Conservation (phyloP, 2,329 filamentous ascomycete species). For the Pyricularia sp. region DNA sequence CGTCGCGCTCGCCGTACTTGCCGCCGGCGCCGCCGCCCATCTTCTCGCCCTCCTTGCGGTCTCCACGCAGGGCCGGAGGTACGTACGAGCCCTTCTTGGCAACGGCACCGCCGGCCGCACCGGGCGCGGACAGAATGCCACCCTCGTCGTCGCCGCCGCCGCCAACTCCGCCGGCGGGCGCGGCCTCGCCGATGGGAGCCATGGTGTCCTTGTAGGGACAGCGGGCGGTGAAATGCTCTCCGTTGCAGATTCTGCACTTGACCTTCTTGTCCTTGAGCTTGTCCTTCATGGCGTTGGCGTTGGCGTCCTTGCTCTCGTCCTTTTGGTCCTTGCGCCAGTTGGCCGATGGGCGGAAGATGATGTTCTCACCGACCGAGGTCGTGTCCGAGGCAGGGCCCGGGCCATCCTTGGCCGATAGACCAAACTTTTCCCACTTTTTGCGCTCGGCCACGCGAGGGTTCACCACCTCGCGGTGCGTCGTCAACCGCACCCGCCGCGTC, state of each 20-base stretch:
- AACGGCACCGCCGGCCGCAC: constrained; percentile 28
- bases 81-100: constrained; percentile 75
- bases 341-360: constrained; percentile 82
- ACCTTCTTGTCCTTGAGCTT: constrained; percentile 98
- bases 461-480: constrained; percentile 80
- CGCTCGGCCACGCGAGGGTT: constrained; percentile 95
- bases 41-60: constrained; percentile 55
- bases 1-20: constrained; percentile 88
- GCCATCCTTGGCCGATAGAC: constrained; percentile 72
- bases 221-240: constrained; percentile 97
- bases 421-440: constrained; percentile 88
- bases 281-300: constrained; percentile 63
- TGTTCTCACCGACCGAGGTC: constrained; percentile 92
- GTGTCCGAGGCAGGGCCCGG: constrained; percentile 77
- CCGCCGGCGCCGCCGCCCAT: constrained; percentile 56
- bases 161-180: constrained; percentile 36
- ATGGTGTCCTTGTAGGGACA: constrained; percentile 99
- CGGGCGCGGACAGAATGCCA: constrained; percentile 36
- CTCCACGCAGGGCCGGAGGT: constrained; percentile 79
- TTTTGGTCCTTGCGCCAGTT: constrained; percentile 90
- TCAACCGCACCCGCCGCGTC: constrained; percentile 87
- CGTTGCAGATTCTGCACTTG: constrained; percentile 97
- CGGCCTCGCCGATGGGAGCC: constrained; percentile 63
- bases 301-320: constrained; percentile 59
- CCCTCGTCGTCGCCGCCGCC: constrained; percentile 39